Evolutionary conservation across 768 basidiomycete species (phyloP).

Genomic region (Pulveroboletus sp.): DNA sequence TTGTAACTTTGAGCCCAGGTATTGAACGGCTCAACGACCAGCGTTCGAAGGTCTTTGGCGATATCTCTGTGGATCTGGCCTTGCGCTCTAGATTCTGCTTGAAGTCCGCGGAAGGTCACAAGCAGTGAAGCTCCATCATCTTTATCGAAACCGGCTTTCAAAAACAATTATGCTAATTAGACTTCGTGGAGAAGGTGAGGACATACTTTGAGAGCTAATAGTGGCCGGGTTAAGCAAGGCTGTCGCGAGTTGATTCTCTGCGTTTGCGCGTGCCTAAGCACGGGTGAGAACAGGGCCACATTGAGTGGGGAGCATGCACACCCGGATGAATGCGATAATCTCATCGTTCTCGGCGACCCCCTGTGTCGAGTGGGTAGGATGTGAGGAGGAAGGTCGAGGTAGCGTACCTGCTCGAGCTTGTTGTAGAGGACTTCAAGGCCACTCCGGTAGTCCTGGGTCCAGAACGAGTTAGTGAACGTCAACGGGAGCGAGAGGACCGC

Average conservation of each 20-base stretch:
- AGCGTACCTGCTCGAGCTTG: conserved; percentile 71
- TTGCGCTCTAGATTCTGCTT: conserved; percentile 64
- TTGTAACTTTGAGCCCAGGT: conserved; percentile 75
- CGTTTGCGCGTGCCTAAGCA: conserved; percentile 64
- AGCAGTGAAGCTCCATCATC: conserved; percentile 84
- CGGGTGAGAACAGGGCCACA: conserved; percentile 5
- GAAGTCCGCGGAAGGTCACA: conserved; percentile 75
- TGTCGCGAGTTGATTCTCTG: conserved; percentile 62
- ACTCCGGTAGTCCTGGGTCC: conserved; percentile 84
- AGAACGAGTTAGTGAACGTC: conserved; percentile 88
- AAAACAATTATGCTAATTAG: conserved; percentile 6
- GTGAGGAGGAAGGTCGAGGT: not conserved
- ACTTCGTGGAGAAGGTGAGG: not conserved
- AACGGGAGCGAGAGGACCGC: conserved; percentile 87
- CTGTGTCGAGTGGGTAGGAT: conserved; percentile 36
- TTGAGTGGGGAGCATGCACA: conserved; percentile 33
- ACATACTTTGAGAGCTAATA: conserved; percentile 47
- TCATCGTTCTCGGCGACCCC: conserved; percentile 82
- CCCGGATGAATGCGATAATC: conserved; percentile 77
- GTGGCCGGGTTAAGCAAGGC: conserved; percentile 49
- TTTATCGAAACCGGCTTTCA: conserved; percentile 63
- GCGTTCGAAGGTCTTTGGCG: conserved; percentile 66
- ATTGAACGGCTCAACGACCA: conserved; percentile 78
- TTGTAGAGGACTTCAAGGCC: conserved; percentile 75
- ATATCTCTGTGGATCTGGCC: conserved; percentile 71